Percentiles rank a stretch among this genome's conserved stretches.
These are phyloP conservation scores for Tetradesmus lagerheimii DNA, from an alignment of 139 green algal genomes.

Conservation along the genomic window DNA sequence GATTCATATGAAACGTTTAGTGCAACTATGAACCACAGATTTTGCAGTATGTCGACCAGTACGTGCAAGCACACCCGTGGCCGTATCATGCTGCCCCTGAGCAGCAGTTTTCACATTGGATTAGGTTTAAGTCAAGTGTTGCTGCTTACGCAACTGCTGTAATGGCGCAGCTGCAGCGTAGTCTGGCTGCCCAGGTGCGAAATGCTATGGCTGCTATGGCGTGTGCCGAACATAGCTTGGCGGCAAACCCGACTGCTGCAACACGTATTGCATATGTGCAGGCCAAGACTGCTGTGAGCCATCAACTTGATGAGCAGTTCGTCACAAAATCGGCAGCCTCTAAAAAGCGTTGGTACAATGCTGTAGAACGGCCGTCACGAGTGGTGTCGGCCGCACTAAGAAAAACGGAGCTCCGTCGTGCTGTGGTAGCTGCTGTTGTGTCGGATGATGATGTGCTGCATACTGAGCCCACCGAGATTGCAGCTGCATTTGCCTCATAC, in stretches of 20 bases:
- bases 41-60: background rate
- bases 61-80: background rate
- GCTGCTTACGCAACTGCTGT: background rate
- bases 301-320: background rate
- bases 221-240: background rate
- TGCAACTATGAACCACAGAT: no score
- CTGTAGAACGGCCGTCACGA: background rate
- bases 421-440: background rate
- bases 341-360: conserved; percentile 20
- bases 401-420: background rate
- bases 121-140: background rate
- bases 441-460: background rate
- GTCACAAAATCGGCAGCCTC: background rate
- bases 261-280: background rate
- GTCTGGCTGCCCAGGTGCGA: no score
- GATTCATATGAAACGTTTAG: no score
- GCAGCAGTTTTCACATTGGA: background rate
- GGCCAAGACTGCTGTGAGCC: background rate
- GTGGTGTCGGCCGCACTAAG: background rate
- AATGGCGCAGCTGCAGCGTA: background rate
- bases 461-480: background rate
- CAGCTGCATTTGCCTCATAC: background rate
- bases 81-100: background rate
- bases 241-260: background rate
- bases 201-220: background rate